phyloP scores from a whole-genome alignment of 352 stramenopile species.

The Globisporangium paddicum region DNA sequence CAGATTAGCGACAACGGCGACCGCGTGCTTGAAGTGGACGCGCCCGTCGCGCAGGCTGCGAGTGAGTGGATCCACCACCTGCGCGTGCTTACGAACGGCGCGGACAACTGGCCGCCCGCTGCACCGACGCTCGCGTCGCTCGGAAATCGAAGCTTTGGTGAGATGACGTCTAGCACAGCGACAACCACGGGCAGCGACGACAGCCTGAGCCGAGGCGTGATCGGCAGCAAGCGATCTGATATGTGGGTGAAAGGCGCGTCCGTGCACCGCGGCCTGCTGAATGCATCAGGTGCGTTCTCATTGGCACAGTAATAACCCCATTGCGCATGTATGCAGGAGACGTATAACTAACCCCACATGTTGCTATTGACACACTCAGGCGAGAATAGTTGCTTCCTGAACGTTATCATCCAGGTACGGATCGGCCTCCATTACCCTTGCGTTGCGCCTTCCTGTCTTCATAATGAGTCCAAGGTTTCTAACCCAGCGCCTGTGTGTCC shows the following conservation, averaged over 20 bases:
- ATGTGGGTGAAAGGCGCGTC: slow-evolving; percentile 81
- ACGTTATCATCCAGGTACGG: slow-evolving; percentile 78
- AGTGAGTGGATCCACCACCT: slow-evolving; percentile 78
- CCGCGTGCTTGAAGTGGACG: slow-evolving; percentile 76
- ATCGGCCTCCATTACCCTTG: too few relatives aligned
- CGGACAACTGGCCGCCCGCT: slow-evolving; percentile 25
- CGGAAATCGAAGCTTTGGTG: slow-evolving; percentile 12
- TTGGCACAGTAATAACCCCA: neutral
- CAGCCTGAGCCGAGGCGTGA: slow-evolving; percentile 15
- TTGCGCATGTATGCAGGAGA: neutral
- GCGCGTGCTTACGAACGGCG: slow-evolving; percentile 40
- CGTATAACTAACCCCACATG: neutral
- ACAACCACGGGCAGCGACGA: slow-evolving; percentile 19
- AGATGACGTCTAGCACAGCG: neutral
- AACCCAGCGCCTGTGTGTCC: neutral
- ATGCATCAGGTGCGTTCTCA: slow-evolving; percentile 30
- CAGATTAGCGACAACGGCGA: slow-evolving; percentile 65
- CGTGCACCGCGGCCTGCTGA: slow-evolving; percentile 74
- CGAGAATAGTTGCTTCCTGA: slow-evolving; percentile 91
- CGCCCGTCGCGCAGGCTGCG: slow-evolving; percentile 43
- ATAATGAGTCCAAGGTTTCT: neutral
- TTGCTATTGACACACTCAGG: slow-evolving; percentile 33
- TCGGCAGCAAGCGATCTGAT: slow-evolving; percentile 55
- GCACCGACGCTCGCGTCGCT: slow-evolving; percentile 18
- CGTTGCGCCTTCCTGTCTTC: neutral